Base-by-base conservation (phyloP, 139 green algal species). In the Chlorokybus atmophyticus region DNA sequence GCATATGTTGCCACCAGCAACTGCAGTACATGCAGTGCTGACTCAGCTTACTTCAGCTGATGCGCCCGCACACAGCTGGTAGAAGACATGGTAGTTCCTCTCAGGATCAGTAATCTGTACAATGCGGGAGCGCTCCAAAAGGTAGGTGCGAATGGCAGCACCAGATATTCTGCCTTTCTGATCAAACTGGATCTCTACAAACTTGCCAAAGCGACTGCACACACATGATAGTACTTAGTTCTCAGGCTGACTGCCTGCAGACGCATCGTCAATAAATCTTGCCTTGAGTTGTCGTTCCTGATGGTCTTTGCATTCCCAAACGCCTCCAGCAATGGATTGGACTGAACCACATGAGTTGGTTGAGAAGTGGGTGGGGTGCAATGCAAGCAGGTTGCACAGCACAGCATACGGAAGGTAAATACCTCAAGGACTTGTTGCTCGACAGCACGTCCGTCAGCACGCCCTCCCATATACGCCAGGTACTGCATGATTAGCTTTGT, bases 261-360 rank as follows among this genome's bases (percentile, higher is more conserved):
- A 55, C n/a, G 6, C 8, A n/a, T 52, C 8, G 7, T 42, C 14
- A 6, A 58, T 53, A 53, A 44, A 14, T 14, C 47, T 32, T 30
- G 67, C 57, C 57, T 67, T 1, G 79, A 93, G 79, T 98, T 98
- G 75, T 97, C 82, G 70, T 98, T 97, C 39, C 88, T 76, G 38
- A 93, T 81, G 1, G 91, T 98, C 70, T 97, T 97, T 32, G 91
- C 91, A 65, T 98, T 98, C 21, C 91, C 91, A 76, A 98, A 98
- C 0, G 91, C 88, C 61, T 98, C 91, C 57, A 98, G 75, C 57
- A 98, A 66, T 5, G 91, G 91, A 67, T 97, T 98, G 26, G 80
- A 93, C 71, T 98, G 88, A 40, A 95, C 73, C 24, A 62, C 19
- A 62, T 1, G 57, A 32, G n/a, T n/a, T n/a, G n/a, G n/a, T n/a